Evolutionary conservation across 345 rosid species (phyloP).

Genomic region (Nephelium lappaceum): DNA sequence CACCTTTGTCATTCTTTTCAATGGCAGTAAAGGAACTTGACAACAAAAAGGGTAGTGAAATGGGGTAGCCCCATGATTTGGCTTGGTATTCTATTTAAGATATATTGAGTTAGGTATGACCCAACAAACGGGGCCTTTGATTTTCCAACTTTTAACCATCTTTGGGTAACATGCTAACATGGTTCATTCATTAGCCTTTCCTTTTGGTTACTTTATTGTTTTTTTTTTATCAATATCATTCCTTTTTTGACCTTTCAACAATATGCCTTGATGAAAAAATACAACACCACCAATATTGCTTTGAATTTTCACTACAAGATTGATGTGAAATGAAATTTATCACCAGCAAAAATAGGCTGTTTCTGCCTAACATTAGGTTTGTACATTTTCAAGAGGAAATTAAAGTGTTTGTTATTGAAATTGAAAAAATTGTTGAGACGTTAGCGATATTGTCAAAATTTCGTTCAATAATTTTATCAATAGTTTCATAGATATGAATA

Average conservation of each 20-base stretch:
- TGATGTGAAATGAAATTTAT: not conserved
- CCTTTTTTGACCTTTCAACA: conserved; percentile 14
- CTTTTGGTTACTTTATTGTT: not conserved
- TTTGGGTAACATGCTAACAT: conserved; percentile 52
- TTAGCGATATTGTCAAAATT: too few relatives aligned
- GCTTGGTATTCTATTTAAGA: conserved; percentile 14
- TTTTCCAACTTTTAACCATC: conserved; percentile 42
- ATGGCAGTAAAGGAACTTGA: conserved; percentile 33
- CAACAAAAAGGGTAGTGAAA: conserved; percentile 25
- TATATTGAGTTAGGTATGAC: conserved; percentile 14
- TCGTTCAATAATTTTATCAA: not conserved
- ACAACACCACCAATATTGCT: not conserved
- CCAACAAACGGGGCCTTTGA: conserved; percentile 41
- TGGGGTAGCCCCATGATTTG: not conserved
- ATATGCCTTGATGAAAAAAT: conserved; percentile 19
- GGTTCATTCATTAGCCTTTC: conserved; percentile 38
- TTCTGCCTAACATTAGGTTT: not conserved
- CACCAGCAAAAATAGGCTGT: not conserved
- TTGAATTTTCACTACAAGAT: conserved; percentile 11
- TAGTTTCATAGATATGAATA: too few relatives aligned
- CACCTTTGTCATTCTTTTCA: conserved; percentile 12
- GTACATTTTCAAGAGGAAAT: not conserved
- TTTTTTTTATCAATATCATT: conserved; percentile 15
- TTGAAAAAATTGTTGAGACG: too few relatives aligned
- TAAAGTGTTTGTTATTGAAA: too few relatives aligned